Base-by-base conservation (phyloP, 2,329 filamentous ascomycete species). In the Hortaea sp. region DNA sequence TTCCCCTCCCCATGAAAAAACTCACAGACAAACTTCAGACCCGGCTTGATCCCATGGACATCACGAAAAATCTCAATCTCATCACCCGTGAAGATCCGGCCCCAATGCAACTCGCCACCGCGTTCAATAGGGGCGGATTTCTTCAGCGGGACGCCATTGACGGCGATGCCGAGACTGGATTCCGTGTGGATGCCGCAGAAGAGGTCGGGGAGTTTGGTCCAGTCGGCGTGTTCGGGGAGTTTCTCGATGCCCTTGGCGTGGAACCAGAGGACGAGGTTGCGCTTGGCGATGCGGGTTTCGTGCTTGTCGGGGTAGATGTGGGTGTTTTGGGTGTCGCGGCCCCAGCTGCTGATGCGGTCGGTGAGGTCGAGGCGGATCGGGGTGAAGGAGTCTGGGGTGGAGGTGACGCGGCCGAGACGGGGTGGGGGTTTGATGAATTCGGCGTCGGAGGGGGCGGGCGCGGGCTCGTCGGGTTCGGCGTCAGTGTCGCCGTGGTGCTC, bases 101-200 rank as follows among this genome's bases (percentile, higher is more conserved):
- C 80, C 41, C 77, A 86, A 1, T 79, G 68, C 20, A 68, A 66
- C 10, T 69, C 71, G 7, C 73, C 69, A 0, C 73, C 71, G 28
- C 70, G 66, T 9, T 9, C 7, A 35, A 35, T 35, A 20, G 20
- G 20, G 20, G 20, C 20, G 2, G 75, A 72, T 47, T 77, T 72
- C 49, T 75, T 75, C 27, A 95, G 67, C 37, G 73, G 70, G n/a
- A 78, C 73, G 29, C 78, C 81, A 57, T 95, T 95, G 60, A 97
- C 74, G 54, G 71, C 75, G 51, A 95, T 86, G 13, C 87, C 86
- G 29, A 73, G 72, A 5, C 81, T 83, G 4, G 86, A 84, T 56
- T 88, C 88, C 3, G 88, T 94, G 1, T 84, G 83, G 43, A 95
- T 81, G 50, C 88, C 84, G 4, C 78, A 75, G 56, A 82, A 82